These are phyloP conservation scores for Aspergillus unguis DNA, from an alignment of 2,329 filamentous ascomycete species.

Conservation along the genomic window DNA sequence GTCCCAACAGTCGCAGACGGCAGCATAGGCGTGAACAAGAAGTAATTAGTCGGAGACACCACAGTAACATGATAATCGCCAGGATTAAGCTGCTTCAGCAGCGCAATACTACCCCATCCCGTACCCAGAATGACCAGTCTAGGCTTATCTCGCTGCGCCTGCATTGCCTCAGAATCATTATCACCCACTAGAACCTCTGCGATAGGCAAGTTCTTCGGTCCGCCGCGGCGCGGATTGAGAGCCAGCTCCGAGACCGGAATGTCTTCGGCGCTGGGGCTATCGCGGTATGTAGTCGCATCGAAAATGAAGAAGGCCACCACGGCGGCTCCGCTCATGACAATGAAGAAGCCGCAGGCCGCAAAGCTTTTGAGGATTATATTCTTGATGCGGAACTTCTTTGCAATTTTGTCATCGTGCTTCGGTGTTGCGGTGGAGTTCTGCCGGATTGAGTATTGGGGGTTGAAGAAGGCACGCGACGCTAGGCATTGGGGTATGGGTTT, in stretches of 20 bases:
- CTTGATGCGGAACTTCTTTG: constrained; percentile 32
- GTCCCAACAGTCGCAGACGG: constrained; percentile 96
- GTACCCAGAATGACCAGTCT: constrained; percentile 88
- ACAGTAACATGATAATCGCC: constrained; percentile 96
- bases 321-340: constrained; percentile 65
- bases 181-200: constrained; percentile 85
- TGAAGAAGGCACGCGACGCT: constrained; percentile 20
- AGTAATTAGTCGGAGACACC: constrained; percentile 92
- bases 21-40: constrained; percentile 96
- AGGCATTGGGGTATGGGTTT: constrained; percentile 24
- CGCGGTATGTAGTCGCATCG: constrained; percentile 86
- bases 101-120: constrained; percentile 89
- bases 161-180: constrained; percentile 70
- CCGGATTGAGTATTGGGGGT: constrained; percentile 27
- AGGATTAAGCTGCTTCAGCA: constrained; percentile 84
- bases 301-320: constrained; percentile 87
- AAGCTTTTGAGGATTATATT: constrained; percentile 66
- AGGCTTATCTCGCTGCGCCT: constrained; percentile 77
- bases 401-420: constrained; percentile 9
- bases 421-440: constrained; percentile 29
- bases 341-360: constrained; percentile 70
- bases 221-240: constrained; percentile 74
- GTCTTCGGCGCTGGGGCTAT: constrained; percentile 64
- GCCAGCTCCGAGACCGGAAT: constrained; percentile 82
- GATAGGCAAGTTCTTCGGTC: constrained; percentile 93